Base-by-base conservation (phyloP, 352 stramenopile species). In the Globisporangium abappressorium region DNA sequence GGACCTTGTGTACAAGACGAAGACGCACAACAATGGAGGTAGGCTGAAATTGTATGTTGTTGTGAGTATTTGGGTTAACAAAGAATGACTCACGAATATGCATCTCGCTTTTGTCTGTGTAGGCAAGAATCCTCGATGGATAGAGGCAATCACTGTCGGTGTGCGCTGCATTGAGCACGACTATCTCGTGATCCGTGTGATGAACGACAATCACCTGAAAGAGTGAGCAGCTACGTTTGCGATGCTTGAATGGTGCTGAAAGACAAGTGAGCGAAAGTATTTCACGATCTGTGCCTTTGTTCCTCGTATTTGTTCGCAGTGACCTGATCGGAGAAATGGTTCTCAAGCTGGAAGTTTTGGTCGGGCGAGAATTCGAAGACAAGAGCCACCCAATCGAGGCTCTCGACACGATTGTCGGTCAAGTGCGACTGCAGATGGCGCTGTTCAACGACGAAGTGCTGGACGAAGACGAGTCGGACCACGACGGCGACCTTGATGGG, bases 381-480 rank as follows among this genome's bases (percentile, higher is more conserved):
- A 90, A 90, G 70, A 82, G 75, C 68, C 79, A 89, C 57, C 80
- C 85, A 14, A 79, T 93, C 41, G 85, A 93, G 68, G 81, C 82
- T 1, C 80, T 89, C 26, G 81, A 87, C 63, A 93, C 85, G 49
- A 93, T 93, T 55, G 85, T 93, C 15, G 85, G 85, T 0, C 85
- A 93, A 58, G 69, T 91, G 18, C 81, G 81, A 2, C 75, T 93
- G 69, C 85, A 93, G 65, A 66, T 93, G 22, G 81, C 85, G 46
- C 70, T 93, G 12, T 90, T 93, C 67, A 93, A 93, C 68, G 85
- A 93, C 71, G 80, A 91, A 70, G 85, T 93, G 56, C 74, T 90
- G 62, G 76, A 85, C 15, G 82, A 92, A 20, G 71, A 87, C 33
- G 82, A 86, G 34, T 61, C 28, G 20, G 77, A 83, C 33, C 70